A percentile compares a stretch with the other conserved stretches of the same genome.
Evolutionary conservation across 768 basidiomycete genomes (phyloP).

Genomic region (Collybia sordida): DNA sequence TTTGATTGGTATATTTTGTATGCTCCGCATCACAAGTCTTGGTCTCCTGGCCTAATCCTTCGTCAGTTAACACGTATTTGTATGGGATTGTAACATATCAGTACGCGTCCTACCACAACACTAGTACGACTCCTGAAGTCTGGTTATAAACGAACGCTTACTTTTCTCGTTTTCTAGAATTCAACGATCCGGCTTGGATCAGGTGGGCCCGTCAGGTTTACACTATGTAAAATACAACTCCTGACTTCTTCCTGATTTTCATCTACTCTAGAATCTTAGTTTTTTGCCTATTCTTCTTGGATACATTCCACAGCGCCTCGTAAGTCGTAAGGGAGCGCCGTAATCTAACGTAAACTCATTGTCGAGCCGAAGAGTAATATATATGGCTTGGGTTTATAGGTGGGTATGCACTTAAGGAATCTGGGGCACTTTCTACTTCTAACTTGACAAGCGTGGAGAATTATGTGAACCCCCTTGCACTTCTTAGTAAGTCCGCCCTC

Average conservation of each 20-base stretch:
- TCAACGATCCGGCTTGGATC: conserved; percentile 10
- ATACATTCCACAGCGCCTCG: conserved; percentile 12
- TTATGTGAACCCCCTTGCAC: conserved; percentile 12
- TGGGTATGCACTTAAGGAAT: conserved; percentile 1
- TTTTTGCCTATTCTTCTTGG: conserved; percentile 4
- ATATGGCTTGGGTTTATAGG: conserved; percentile 14
- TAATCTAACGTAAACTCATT: neutral
- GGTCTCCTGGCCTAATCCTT: neutral
- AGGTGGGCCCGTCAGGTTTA: conserved; percentile 2
- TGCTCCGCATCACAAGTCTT: neutral
- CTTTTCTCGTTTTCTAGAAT: conserved; percentile 1
- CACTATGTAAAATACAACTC: neutral
- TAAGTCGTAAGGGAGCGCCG: neutral
- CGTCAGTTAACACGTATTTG: conserved; percentile 20
- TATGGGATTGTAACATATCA: conserved; percentile 22
- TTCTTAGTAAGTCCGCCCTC: conserved; percentile 13
- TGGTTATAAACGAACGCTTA: neutral
- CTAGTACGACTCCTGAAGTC: conserved; percentile 6
- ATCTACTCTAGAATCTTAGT: conserved; percentile 5
- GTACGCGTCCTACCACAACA: conserved; percentile 14
- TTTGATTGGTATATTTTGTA: conserved; percentile 22
- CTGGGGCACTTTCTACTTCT: neutral
- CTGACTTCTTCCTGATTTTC: neutral
- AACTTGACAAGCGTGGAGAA: conserved; percentile 16
- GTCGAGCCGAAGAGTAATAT: conserved; percentile 6